Evolutionary conservation across 345 rosid genomes (phyloP), one percentile per base, ranked within the genome.

Genomic region (Streptanthus diversifolius): DNA sequence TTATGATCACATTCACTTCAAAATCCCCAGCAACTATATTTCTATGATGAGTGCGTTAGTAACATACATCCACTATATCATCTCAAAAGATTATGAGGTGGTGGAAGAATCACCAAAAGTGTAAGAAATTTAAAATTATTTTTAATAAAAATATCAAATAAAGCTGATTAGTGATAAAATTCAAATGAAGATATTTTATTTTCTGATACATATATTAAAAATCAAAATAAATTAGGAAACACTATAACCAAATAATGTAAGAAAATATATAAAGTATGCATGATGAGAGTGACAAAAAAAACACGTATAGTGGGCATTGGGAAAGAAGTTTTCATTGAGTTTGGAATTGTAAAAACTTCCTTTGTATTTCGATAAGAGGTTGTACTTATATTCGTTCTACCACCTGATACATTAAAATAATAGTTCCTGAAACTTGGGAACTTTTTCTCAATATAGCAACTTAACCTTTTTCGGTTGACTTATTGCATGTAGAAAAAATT

Each of bases 361-460:
- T 33, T 45, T 21, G 18, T 19, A 22, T 8, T 47, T 70, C 25
- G 66, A 70, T 47, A 71, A 70, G 59, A 17, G 27, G 14, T 33
- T n/a, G 36, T 59, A 61, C 67, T 70, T 70, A 70, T 70, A 49
- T 70, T 70, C 30, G 67, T 70, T 70, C 58, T 35, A 59, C 74
- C 49, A 70, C 74, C 67, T 70, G 67, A 71, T 15, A 71, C 67
- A 71, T n/a, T 71, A 71, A 36, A 71, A 35, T 47, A 71, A 47
- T 71, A 51, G 75, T 57, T 71, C 75, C 75, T 14, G 47, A 51
- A 60, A 71, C 60, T 59, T 59, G 59, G 75, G 67, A 71, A 60
- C 75, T 48, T 48, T 71, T 59, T 21, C 65, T 37, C 49, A 21
- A 33, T 29, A 58, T 58, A 55, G 58, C 55, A 73, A 54, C 6